A percentile compares a stretch with the other conserved stretches of the same genome.
These are phyloP conservation scores for Pichia manshurica DNA, from an alignment of 805 yeast species.

Conservation along the genomic window DNA sequence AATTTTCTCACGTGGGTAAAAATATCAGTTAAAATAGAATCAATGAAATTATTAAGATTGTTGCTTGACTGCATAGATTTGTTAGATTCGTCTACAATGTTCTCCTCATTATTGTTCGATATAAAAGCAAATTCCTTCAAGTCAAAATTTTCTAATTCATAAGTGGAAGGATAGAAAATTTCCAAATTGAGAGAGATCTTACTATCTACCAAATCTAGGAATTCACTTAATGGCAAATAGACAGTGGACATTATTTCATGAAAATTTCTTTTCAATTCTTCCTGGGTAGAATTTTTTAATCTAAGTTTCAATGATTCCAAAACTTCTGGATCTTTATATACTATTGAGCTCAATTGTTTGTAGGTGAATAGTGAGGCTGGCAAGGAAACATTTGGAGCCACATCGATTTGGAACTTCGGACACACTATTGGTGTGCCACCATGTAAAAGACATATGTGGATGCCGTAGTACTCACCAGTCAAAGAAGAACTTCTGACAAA, in stretches of 20 bases:
- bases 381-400: slow-evolving; percentile 41
- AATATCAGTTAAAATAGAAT: slow-evolving; percentile 60
- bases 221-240: slow-evolving; percentile 54
- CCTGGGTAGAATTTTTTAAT: slow-evolving; percentile 15
- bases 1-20: slow-evolving; percentile 69
- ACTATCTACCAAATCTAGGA: slow-evolving; percentile 51
- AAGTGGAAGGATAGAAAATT: slow-evolving; percentile 65
- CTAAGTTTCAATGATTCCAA: slow-evolving; percentile 15
- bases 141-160: slow-evolving; percentile 29
- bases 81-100: slow-evolving; percentile 12
- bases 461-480: slow-evolving; percentile 68
- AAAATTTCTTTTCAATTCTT: slow-evolving; percentile 30
- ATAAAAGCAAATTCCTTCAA: slow-evolving; percentile 22
- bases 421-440: slow-evolving; percentile 86
- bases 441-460: slow-evolving; percentile 62
- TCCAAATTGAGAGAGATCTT: slow-evolving; percentile 67
- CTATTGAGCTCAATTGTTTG: slow-evolving; percentile 33
- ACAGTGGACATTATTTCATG: slow-evolving; percentile 41
- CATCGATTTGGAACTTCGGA: slow-evolving; percentile 55
- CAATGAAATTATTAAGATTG: slow-evolving; percentile 68
- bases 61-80: slow-evolving; percentile 19
- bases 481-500: slow-evolving; percentile 89
- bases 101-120: slow-evolving; percentile 14
- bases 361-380: slow-evolving; percentile 57
- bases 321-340: slow-evolving; percentile 18